Percentiles rank a stretch among this genome's conserved stretches.
These are phyloP conservation scores for Psilocybe tampanensis DNA, from an alignment of 768 basidiomycete genomes.

Conservation along the genomic window DNA sequence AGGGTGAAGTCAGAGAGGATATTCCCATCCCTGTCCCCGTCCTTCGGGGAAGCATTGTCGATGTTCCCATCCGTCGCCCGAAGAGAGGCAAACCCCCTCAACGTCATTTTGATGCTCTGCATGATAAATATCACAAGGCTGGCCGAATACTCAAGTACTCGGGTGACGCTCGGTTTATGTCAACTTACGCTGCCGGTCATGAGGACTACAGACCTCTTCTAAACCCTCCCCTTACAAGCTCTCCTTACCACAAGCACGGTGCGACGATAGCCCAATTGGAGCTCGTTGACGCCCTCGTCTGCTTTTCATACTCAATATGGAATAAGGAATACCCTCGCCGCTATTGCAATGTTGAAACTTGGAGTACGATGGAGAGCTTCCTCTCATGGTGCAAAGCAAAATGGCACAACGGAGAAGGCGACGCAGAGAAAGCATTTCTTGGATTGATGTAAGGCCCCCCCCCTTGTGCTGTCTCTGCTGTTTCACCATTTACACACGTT, in stretches of 20 bases:
- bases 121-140: conserved; percentile 68
- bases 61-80: conserved; percentile 67
- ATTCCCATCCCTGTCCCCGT: conserved; percentile 27
- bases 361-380: conserved; percentile 71
- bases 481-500: conserved; percentile 33
- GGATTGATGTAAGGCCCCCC: conserved; percentile 73
- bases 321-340: conserved; percentile 65
- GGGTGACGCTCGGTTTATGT: conserved; percentile 78
- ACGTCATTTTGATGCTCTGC: conserved; percentile 58
- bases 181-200: conserved; percentile 66
- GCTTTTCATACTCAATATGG: conserved; percentile 86
- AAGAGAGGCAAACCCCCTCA: conserved; percentile 56
- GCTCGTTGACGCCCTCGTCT: conserved; percentile 78
- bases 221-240: conserved; percentile 65
- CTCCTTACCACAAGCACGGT: conserved; percentile 75
- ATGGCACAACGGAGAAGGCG: conserved; percentile 58
- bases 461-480: conserved; percentile 20
- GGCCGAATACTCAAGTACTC: conserved; percentile 84
- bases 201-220: conserved; percentile 65
- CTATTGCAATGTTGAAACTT: conserved; percentile 59
- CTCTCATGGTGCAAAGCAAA: conserved; percentile 74
- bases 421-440: conserved; percentile 64
- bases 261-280: conserved; percentile 78
- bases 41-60: conserved; percentile 26
- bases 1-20: conserved; percentile 58